phyloP scores from a whole-genome alignment of 768 basidiomycete genomes.

The Trametopsis cervina region DNA sequence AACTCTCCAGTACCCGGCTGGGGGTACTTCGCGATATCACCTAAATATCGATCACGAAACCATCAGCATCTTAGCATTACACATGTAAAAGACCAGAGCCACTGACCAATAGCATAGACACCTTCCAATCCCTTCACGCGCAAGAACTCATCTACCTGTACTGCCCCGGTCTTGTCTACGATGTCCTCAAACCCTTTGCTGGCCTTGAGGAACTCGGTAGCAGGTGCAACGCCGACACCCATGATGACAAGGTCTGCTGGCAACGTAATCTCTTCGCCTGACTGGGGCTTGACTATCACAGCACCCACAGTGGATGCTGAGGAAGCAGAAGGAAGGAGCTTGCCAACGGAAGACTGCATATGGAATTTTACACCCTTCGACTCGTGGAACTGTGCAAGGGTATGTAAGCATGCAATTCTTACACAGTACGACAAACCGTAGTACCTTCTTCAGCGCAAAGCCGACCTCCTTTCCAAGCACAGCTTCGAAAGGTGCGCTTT shows the following conservation, averaged over 20 bases:
- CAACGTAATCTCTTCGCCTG: slow-evolving; percentile 58
- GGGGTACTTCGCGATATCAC: slow-evolving; percentile 80
- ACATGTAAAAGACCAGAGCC: too few relatives aligned
- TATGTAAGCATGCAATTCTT: background rate
- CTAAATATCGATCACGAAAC: slow-evolving; percentile 31
- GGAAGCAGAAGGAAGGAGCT: slow-evolving; percentile 34
- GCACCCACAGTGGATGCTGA: slow-evolving; percentile 17
- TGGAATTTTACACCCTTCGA: slow-evolving; percentile 81
- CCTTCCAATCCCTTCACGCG: slow-evolving; percentile 42
- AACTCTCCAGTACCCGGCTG: slow-evolving; percentile 44
- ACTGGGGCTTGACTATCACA: slow-evolving; percentile 32
- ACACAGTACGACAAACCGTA: background rate
- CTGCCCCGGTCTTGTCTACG: slow-evolving; percentile 69
- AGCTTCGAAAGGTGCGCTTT: slow-evolving; percentile 72
- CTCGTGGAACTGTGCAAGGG: slow-evolving; percentile 57
- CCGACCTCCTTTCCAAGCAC: slow-evolving; percentile 81
- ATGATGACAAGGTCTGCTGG: slow-evolving; percentile 75
- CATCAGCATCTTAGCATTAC: background rate
- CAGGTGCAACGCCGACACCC: slow-evolving; percentile 83
- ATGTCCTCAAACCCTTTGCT: slow-evolving; percentile 45
- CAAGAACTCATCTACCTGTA: slow-evolving; percentile 72
- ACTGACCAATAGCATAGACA: slow-evolving; percentile 65
- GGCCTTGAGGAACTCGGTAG: slow-evolving; percentile 72
- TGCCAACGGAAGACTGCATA: slow-evolving; percentile 61
- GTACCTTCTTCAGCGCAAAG: slow-evolving; percentile 66